These are phyloP conservation scores for Flaveria brownii DNA, from an alignment of 129 eudicot species.

Conservation along the genomic window DNA sequence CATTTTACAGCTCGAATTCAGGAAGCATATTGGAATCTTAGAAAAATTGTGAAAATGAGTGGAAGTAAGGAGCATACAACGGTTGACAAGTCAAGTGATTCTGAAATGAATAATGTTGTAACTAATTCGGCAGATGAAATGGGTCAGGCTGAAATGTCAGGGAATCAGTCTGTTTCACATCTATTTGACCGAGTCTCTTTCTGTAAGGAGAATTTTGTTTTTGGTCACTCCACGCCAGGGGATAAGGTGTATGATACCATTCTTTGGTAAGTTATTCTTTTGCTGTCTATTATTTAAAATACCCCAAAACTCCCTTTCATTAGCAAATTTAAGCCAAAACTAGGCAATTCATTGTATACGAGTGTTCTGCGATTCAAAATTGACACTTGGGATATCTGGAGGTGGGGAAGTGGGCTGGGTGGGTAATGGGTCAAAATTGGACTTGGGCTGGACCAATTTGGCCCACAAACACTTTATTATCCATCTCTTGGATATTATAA, in stretches of 20 bases:
- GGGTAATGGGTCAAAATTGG: slow-evolving; percentile 3
- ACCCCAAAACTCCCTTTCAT: not conserved
- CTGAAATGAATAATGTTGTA: slow-evolving; percentile 14
- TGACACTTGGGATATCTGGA: not conserved
- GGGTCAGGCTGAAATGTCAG: slow-evolving; percentile 20
- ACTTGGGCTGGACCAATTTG: not conserved
- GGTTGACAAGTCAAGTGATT: slow-evolving; percentile 33
- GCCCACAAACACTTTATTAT: not conserved
- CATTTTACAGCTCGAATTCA: slow-evolving; percentile 61
- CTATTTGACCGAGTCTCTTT: slow-evolving; percentile 64
- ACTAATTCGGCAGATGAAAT: slow-evolving; percentile 26
- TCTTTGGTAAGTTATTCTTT: slow-evolving; percentile 55
- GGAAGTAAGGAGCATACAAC: slow-evolving; percentile 18
- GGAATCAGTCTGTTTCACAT: slow-evolving; percentile 30
- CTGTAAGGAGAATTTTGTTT: slow-evolving; percentile 66
- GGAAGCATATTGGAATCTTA: slow-evolving; percentile 79
- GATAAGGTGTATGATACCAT: slow-evolving; percentile 63
- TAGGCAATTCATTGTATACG: not conserved
- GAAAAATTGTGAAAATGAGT: slow-evolving; percentile 42
- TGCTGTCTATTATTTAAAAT: not conserved
- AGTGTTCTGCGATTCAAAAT: not conserved
- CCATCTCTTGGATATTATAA: not conserved
- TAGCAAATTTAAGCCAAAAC: not conserved
- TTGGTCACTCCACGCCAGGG: slow-evolving; percentile 42
- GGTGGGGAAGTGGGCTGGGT: not conserved